A percentile compares a stretch with the other conserved stretches of the same genome.
Evolutionary conservation across 805 yeast genomes (phyloP).

Genomic region (Brettanomyces bruxellensis): DNA sequence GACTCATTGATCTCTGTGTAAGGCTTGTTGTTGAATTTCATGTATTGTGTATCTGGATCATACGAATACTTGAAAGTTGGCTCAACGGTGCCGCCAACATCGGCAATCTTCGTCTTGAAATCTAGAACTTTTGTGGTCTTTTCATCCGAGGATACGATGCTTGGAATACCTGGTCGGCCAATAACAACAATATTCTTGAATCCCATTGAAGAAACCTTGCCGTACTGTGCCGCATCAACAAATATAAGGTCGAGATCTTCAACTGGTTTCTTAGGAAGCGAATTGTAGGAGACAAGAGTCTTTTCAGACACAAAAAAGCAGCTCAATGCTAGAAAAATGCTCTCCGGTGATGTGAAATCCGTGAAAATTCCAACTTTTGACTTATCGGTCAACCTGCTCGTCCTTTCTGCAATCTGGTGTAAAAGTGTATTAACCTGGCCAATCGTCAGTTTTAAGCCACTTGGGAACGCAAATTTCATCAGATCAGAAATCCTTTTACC

Average conservation of each 20-base stretch:
- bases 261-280: conserved; percentile 31
- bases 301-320: conserved; percentile 28
- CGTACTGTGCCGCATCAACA: conserved; percentile 9
- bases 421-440: conserved; percentile 23
- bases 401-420: conserved; percentile 17
- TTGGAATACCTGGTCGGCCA: conserved; percentile 8
- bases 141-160: conserved; percentile 18
- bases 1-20: conserved; percentile 16
- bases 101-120: background rate
- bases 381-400: conserved; percentile 19
- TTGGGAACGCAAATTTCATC: background rate
- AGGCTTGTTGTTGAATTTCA: conserved; percentile 18
- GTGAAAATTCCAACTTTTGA: conserved; percentile 16
- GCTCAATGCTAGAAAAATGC: conserved; percentile 16
- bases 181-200: conserved; percentile 23
- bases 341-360: conserved; percentile 10
- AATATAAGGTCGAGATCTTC: conserved; percentile 27
- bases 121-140: background rate
- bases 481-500: conserved; percentile 9
- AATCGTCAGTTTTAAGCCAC: conserved; percentile 1
- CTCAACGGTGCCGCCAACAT: background rate
- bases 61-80: conserved; percentile 6
- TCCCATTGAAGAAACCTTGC: conserved; percentile 5
- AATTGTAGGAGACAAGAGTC: conserved; percentile 33
- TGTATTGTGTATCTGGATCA: conserved; percentile 16